These are phyloP conservation scores for Saturnispora serradocipensis DNA, from an alignment of 805 yeast species.

Conservation along the genomic window DNA sequence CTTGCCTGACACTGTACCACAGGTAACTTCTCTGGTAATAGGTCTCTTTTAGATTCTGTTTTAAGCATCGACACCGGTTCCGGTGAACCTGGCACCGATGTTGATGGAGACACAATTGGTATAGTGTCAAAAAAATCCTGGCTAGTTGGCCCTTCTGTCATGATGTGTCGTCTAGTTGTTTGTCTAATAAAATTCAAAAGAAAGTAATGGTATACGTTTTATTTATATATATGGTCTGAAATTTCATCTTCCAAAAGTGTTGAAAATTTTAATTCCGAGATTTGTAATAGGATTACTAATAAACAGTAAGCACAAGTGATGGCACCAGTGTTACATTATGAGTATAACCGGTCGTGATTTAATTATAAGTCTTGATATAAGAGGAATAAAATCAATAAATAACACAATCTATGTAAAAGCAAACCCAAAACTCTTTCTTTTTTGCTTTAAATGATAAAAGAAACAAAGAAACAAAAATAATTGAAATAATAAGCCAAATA, in stretches of 20 bases:
- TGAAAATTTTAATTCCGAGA: not conserved
- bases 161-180: not conserved
- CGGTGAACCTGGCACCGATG: not conserved
- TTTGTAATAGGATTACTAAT: not conserved
- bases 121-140: not conserved
- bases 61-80: slow-evolving; percentile 7
- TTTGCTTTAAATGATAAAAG: not conserved
- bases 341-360: not conserved
- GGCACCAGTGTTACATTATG: no score
- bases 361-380: not conserved
- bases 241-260: not conserved
- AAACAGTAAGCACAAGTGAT: not conserved
- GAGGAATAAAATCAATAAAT: not conserved
- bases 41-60: slow-evolving; percentile 24
- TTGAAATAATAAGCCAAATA: not conserved
- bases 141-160: not conserved
- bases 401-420: not conserved
- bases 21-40: slow-evolving; percentile 54
- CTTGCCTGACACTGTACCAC: slow-evolving; percentile 80
- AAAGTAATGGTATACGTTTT: not conserved
- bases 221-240: not conserved
- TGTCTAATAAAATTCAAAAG: not conserved
- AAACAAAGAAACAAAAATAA: not conserved
- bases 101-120: slow-evolving; percentile 33
- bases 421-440: not conserved